Conservation (phyloP, 2,329 filamentous ascomycete genomes). For the Emmonsiellopsis sp. region DNA sequence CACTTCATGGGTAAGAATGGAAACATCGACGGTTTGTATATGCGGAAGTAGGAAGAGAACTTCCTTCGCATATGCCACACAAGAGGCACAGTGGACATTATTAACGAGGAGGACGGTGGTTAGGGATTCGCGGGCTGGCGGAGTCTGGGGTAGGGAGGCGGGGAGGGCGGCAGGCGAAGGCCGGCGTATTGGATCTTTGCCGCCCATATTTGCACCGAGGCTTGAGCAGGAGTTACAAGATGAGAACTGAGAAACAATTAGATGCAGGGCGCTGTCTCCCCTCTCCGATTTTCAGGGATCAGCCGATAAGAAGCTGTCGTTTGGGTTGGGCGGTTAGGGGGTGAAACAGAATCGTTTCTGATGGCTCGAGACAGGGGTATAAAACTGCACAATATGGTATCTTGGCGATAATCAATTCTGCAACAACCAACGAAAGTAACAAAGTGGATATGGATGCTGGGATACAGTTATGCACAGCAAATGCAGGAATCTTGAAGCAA, state of each 20-base stretch:
- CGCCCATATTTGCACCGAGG: background rate
- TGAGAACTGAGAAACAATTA: background rate
- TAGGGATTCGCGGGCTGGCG: background rate
- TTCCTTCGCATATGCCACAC: slow-evolving; percentile 36
- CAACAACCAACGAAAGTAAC: no score
- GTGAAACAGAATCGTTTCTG: no score
- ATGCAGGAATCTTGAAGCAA: background rate
- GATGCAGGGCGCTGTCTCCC: background rate
- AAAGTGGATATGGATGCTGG: no score
- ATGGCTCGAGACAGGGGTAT: no score
- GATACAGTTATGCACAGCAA: no score
- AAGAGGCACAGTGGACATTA: slow-evolving; percentile 41
- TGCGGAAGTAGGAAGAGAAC: slow-evolving; percentile 29
- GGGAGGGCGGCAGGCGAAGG: background rate
- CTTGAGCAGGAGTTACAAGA: background rate
- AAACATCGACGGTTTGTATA: slow-evolving; percentile 30
- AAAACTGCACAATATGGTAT: no score
- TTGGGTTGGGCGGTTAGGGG: no score
- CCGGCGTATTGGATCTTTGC: background rate
- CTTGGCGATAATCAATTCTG: no score
- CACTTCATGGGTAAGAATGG: slow-evolving; percentile 35
- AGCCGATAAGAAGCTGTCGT: no score
- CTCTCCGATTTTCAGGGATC: no score
- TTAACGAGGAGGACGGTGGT: slow-evolving; percentile 35
- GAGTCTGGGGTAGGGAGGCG: background rate